Percentiles rank a stretch among this genome's conserved stretches.
These are phyloP conservation scores for Euclidium syriacum DNA, from an alignment of 345 rosid species.

Conservation along the genomic window DNA sequence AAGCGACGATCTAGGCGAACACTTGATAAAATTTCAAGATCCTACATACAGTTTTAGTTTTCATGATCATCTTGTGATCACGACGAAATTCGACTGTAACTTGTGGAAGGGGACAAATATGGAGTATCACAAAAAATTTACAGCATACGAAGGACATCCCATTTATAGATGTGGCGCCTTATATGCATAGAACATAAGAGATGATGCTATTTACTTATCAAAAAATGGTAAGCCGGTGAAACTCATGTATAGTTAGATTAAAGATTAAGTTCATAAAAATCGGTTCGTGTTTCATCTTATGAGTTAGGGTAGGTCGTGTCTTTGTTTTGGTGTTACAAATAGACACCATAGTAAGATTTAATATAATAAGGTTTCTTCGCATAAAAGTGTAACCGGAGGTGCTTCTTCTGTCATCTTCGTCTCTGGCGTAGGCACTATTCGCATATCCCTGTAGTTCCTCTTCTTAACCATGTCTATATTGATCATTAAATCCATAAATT, in stretches of 20 bases:
- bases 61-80: too few species aligned
- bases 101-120: neutral
- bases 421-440: too few species aligned
- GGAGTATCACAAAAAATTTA: neutral
- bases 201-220: neutral
- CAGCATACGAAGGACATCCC: neutral
- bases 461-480: too few species aligned
- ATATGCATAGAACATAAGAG: neutral
- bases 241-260: neutral
- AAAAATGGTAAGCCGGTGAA: neutral
- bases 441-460: too few species aligned
- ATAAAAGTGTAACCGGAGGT: too few species aligned
- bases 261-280: neutral
- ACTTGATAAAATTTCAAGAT: neutral
- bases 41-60: constrained; percentile 5
- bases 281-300: neutral
- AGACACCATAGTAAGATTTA: too few species aligned
- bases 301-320: neutral
- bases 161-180: neutral
- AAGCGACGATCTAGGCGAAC: neutral
- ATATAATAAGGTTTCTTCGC: too few species aligned
- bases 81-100: neutral
- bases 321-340: too few species aligned
- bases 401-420: too few species aligned
- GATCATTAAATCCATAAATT: too few species aligned